Evolutionary conservation across 805 yeast genomes (phyloP), one percentile per base, ranked within the genome.

Genomic region (Nakazawaea siamensis): DNA sequence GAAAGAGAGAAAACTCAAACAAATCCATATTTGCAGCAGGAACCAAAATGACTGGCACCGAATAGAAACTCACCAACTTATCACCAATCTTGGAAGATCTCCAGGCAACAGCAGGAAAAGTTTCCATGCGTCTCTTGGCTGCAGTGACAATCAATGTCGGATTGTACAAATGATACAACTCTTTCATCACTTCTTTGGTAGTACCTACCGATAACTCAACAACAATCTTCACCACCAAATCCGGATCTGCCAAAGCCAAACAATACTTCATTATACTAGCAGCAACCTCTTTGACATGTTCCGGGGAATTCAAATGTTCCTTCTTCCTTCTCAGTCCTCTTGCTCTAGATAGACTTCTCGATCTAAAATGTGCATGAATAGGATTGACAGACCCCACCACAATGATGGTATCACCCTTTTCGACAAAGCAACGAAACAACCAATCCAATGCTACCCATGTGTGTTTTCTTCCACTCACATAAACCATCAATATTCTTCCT

Each of bases 391-490:
- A 60, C 1, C 87, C 66, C 5, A 74, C 68, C 6, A 83, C 67
- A 3, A 82, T 71, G 10, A 83, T 54, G 11, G 75, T 67, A 52
- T 83, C 94, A 7, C 86, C 84, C 45, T 76, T 61, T 44, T 70
- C 74, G 3, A 79, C 54, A 10, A 79, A 56, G 27, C 64, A 58
- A 31, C 62, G 63, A 35, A 81, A 55, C 5, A 73, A 60, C 78
- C 83, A 83, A 52, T 83, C 94, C 18, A 83, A 54, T 1, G 86
- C 76, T 9, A 80, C 85, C 94, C 94, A 83, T 0, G 92, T 79
- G 57, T 82, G 90, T 37, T 61, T 66, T 40, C 90, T 60, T 3
- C 86, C 94, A 44, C 77, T 66, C 20, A 83, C 61, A 49, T 80
- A 80, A 19, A 79, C 75, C 50, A 82, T 49, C 4, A 81, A 61